Percentiles rank a stretch among this genome's conserved stretches.
These are phyloP conservation scores for Dimocarpus longan DNA, from an alignment of 345 rosid species.

Conservation along the genomic window DNA sequence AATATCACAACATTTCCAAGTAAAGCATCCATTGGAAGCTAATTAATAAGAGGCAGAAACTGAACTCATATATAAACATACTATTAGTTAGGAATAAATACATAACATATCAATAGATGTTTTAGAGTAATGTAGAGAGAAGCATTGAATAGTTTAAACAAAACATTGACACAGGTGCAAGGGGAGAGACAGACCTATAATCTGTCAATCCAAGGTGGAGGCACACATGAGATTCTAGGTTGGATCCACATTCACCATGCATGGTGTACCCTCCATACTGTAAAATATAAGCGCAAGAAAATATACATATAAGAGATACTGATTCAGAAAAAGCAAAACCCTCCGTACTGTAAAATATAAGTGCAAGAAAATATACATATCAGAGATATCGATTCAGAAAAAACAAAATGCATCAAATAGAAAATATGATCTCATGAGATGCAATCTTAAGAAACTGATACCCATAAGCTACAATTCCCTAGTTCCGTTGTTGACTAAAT, in stretches of 20 bases:
- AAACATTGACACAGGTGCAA: neutral
- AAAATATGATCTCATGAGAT: constrained; percentile 1
- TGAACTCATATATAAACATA: neutral
- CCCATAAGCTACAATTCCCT: too few species aligned
- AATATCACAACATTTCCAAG: too few species aligned
- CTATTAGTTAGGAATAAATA: neutral
- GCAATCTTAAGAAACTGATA: too few species aligned
- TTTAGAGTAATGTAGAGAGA: neutral
- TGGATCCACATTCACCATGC: constrained; percentile 40
- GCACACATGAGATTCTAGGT: constrained; percentile 41
- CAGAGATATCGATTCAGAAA: neutral
- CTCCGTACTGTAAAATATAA: constrained; percentile 67
- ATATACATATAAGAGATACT: neutral
- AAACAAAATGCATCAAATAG: neutral
- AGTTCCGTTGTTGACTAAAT: neutral
- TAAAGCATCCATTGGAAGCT: too few species aligned
- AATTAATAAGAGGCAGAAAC: too few species aligned
- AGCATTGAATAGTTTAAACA: neutral
- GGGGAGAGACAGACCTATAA: constrained; percentile 56
- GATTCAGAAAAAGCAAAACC: too few species aligned
- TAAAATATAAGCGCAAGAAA: constrained; percentile 20
- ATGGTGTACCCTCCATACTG: constrained; percentile 75
- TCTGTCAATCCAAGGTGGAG: constrained; percentile 88
- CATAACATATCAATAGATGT: neutral
- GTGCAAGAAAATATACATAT: constrained; percentile 2